These are phyloP conservation scores for Ruellia speciosa DNA, from an alignment of 305 asterid species.

Conservation along the genomic window DNA sequence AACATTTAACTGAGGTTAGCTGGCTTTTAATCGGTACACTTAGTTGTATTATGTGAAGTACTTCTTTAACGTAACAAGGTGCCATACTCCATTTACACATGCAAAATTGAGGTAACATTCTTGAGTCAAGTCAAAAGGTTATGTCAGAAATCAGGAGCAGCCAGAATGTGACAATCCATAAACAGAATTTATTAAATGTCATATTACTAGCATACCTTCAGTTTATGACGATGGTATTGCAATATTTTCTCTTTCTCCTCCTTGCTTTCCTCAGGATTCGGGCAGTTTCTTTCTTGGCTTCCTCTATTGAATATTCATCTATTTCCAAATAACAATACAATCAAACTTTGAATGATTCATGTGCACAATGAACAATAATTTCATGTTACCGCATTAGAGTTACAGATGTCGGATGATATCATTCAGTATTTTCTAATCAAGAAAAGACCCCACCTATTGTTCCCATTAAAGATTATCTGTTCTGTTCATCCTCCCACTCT, in stretches of 20 bases:
- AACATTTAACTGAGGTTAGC: no score
- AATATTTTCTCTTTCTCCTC: constrained; percentile 66
- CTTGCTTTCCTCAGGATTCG: constrained; percentile 76
- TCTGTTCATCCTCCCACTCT: not conserved
- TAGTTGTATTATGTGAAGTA: no score
- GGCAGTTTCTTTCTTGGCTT: constrained; percentile 46
- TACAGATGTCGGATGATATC: constrained; percentile 11
- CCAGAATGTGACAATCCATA: constrained; percentile 6
- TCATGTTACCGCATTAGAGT: constrained; percentile 6
- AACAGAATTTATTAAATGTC: constrained; percentile 13
- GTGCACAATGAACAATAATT: constrained; percentile 4
- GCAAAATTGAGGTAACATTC: no score
- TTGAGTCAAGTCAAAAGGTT: no score
- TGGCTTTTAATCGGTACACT: no score
- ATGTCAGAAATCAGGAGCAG: not conserved
- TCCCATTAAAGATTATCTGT: not conserved
- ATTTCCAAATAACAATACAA: constrained; percentile 22
- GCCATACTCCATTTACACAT: no score
- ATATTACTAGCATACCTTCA: constrained; percentile 36
- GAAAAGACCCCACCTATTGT: not conserved
- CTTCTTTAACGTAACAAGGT: no score
- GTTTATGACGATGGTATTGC: constrained; percentile 52
- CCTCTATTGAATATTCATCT: constrained; percentile 36
- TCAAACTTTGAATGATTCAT: constrained; percentile 9
- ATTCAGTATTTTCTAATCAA: constrained; percentile 2